phyloP scores from a whole-genome alignment of 306 rosid species.

The apple (Malus domestica) region DNA sequence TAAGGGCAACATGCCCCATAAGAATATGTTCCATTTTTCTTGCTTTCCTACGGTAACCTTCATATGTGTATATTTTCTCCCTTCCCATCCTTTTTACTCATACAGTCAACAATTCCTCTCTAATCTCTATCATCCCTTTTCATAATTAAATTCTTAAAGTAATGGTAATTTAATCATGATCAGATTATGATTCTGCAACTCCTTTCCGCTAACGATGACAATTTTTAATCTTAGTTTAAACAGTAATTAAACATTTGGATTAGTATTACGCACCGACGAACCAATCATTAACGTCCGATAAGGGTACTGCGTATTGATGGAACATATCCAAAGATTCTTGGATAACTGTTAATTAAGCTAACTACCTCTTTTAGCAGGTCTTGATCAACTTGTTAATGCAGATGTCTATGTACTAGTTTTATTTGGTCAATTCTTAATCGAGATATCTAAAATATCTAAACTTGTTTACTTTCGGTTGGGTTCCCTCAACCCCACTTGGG shows the following conservation, averaged over 20 bases:
- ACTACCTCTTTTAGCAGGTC: constrained; percentile 1
- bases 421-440: background rate
- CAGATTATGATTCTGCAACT: constrained; percentile 23
- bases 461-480: constrained; percentile 8
- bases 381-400: background rate
- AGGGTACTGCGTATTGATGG: background rate
- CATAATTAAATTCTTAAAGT: background rate
- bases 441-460: background rate
- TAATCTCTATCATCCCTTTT: background rate
- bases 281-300: background rate
- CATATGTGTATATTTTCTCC: background rate
- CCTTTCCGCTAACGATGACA: constrained; percentile 56
- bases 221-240: constrained; percentile 27
- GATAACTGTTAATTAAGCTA: background rate
- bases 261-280: constrained; percentile 8
- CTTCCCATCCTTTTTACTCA: constrained; percentile 17
- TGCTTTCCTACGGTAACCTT: background rate
- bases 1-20: background rate
- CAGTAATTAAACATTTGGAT: constrained; percentile 5
- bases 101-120: constrained; percentile 14
- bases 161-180: constrained; percentile 18
- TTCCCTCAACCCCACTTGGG: constrained; percentile 3
- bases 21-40: constrained; percentile 17
- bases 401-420: background rate
- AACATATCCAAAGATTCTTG: background rate